These are phyloP conservation scores for Debaryomyces singareniensis DNA, from an alignment of 1,139 yeast species.

Conservation along the genomic window DNA sequence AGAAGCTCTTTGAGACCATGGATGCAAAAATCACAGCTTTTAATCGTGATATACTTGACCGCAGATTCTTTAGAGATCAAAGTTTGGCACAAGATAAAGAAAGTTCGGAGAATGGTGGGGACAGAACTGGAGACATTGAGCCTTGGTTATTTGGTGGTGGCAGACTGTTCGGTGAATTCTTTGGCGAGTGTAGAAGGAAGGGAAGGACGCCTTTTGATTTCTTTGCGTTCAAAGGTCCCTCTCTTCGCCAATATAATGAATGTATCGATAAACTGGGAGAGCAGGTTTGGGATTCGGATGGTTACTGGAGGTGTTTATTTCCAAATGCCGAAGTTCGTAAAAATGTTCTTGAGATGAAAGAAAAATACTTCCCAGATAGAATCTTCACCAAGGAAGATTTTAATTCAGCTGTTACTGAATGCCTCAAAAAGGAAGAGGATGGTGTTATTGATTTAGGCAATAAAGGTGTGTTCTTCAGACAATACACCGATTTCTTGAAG, in stretches of 20 bases:
- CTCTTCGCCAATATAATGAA: slow-evolving; percentile 49
- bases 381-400: slow-evolving; percentile 51
- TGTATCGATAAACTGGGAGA: slow-evolving; percentile 63
- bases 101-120: too few relatives aligned
- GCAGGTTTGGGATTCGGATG: slow-evolving; percentile 72
- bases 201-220: slow-evolving; percentile 40
- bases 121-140: too few relatives aligned
- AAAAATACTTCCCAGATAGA: slow-evolving; percentile 16
- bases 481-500: slow-evolving; percentile 56
- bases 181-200: slow-evolving; percentile 8
- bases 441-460: slow-evolving; percentile 32
- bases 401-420: slow-evolving; percentile 15
- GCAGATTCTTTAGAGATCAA: too few relatives aligned
- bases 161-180: slow-evolving; percentile 6
- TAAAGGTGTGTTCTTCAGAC: slow-evolving; percentile 45
- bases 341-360: slow-evolving; percentile 24
- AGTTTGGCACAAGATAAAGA: too few relatives aligned
- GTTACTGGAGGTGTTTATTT: slow-evolving; percentile 84
- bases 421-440: slow-evolving; percentile 7
- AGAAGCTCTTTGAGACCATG: slow-evolving; percentile 8
- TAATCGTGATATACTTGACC: background rate
- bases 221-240: slow-evolving; percentile 58
- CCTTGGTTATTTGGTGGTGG: slow-evolving; percentile 2
- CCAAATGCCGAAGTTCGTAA: slow-evolving; percentile 48
- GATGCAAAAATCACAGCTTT: slow-evolving; percentile 4